Conservation (phyloP, 2,329 filamentous ascomycete species). For the Fusarium nisikadoi region DNA sequence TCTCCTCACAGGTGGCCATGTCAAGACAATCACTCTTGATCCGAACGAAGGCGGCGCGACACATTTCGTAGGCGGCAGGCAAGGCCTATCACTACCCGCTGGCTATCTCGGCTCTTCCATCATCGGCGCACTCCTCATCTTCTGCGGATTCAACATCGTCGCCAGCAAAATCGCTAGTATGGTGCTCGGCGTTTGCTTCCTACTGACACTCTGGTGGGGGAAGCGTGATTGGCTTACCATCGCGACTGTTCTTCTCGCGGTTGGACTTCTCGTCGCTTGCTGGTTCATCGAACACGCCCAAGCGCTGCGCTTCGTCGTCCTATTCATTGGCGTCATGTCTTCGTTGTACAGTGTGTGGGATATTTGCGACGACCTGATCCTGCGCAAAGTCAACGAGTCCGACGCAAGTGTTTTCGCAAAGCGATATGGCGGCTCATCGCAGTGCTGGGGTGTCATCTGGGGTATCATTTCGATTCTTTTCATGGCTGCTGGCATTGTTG, state of each 20-base stretch:
- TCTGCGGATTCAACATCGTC: constrained; percentile 84
- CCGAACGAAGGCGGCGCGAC: constrained; percentile 84
- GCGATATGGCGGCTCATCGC: constrained; percentile 80
- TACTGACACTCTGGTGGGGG: constrained; percentile 86
- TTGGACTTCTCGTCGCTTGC: constrained; percentile 76
- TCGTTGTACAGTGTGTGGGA: constrained; percentile 86
- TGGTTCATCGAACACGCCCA: constrained; percentile 85
- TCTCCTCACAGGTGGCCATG: constrained; percentile 76
- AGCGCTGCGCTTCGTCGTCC: constrained; percentile 76
- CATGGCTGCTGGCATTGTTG: constrained; percentile 79
- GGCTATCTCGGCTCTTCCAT: constrained; percentile 82
- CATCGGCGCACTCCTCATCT: constrained; percentile 80
- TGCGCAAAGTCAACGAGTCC: constrained; percentile 82
- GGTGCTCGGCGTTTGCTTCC: constrained; percentile 76
- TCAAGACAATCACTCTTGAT: constrained; percentile 79
- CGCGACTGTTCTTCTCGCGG: constrained; percentile 73
- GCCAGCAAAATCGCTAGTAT: constrained; percentile 83
- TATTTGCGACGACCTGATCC: constrained; percentile 84
- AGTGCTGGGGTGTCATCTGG: constrained; percentile 86
- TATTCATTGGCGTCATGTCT: constrained; percentile 87
- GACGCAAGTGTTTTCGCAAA: constrained; percentile 84
- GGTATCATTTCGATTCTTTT: constrained; percentile 76
- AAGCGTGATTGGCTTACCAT: constrained; percentile 82
- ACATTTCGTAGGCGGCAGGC: constrained; percentile 78
- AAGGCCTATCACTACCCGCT: constrained; percentile 77